Base-by-base conservation (phyloP, 2,329 filamentous ascomycete genomes). In the Stemphylium lycopersici region DNA sequence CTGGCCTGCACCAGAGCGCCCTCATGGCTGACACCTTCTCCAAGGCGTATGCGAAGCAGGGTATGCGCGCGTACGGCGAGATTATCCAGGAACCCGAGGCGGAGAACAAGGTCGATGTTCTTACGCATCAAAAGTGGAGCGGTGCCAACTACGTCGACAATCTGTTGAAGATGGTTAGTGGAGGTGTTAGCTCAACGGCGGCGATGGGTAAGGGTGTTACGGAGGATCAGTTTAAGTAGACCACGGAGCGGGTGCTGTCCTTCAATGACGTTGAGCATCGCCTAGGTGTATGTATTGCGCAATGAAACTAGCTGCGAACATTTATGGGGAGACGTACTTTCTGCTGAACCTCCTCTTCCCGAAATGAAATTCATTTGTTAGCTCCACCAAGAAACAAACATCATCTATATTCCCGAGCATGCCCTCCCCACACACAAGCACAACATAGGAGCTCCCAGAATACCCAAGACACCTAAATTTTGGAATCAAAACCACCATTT, bases 101-200 rank as follows among this genome's bases (percentile, higher is more conserved):
- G 83, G 91, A 90, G 59, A 83, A 84, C 56, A 89, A 89, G 58
- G 88, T 97, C 57, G 95, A 99, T 74, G 95, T 99, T 34, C 91
- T 99, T 62, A 97, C 91, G 79, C 95, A 99, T 81, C 95, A 99
- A 85, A 99, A 98, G 79, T 99, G 95, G 95, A 91, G 87, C 68
- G 95, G 95, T 44, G 95, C 95, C 18, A 93, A 90, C 65, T 98
- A 98, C 74, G 90, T 93, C 16, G 95, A 99, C 75, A 92, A 96
- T 77, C 73, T 97, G 80, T 81, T 96, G 77, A 96, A 96, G 85
- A 97, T 99, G 93, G 90, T 99, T 31, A 93, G 88, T 4, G 95
- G 95, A 2, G 95, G 95, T 62, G 87, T 98, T 52, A 93, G 88
- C 76, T 92, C 88, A 60, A 98, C 93, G 1, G 90, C 90, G 56